These are phyloP conservation scores for Pichia californica DNA, from an alignment of 805 yeast species.

Conservation along the genomic window DNA sequence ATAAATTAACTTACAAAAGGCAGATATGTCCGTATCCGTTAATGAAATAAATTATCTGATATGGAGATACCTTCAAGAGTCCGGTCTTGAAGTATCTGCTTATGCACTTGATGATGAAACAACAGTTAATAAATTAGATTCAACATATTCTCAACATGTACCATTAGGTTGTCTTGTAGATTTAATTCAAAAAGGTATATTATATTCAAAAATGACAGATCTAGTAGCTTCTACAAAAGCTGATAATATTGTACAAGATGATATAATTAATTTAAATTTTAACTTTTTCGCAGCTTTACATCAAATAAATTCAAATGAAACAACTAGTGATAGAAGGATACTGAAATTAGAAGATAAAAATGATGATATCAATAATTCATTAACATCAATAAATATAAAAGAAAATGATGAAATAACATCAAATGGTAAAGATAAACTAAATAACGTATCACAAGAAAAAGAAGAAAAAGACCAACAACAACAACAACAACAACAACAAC, in stretches of 20 bases:
- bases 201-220: constrained; percentile 66
- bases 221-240: constrained; percentile 24
- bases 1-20: too few relatives aligned
- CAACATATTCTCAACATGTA: constrained; percentile 40
- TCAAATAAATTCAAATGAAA: constrained; percentile 7
- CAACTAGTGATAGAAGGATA: neutral
- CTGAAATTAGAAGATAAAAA: neutral
- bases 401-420: neutral
- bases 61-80: constrained; percentile 89
- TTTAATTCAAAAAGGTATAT: constrained; percentile 79
- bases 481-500: neutral
- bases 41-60: constrained; percentile 82
- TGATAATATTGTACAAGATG: constrained; percentile 17
- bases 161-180: constrained; percentile 80
- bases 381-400: neutral
- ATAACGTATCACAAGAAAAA: neutral
- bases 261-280: constrained; percentile 30
- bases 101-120: constrained; percentile 76
- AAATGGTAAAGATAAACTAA: neutral
- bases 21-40: constrained; percentile 71
- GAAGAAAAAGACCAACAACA: neutral
- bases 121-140: constrained; percentile 51
- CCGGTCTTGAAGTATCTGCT: constrained; percentile 71
- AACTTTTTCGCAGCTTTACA: constrained; percentile 49
- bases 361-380: neutral